Percentiles rank a stretch among this genome's conserved stretches.
These are phyloP conservation scores for Aspergillus thermomutatus DNA, from an alignment of 2,329 filamentous ascomycete species.

Conservation along the genomic window DNA sequence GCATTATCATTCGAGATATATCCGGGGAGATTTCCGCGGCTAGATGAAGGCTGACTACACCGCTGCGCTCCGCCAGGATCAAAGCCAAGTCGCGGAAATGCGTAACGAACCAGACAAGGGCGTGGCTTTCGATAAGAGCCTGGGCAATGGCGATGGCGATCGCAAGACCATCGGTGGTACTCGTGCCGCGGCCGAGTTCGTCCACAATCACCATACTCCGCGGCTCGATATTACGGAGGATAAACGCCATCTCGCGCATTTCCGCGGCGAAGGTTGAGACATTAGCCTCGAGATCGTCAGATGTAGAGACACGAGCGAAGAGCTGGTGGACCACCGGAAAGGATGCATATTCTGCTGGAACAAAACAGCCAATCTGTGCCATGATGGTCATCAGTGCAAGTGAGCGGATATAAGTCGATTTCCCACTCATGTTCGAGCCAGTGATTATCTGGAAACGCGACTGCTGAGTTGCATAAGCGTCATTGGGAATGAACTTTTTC, in stretches of 20 bases:
- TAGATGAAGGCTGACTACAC: slow-evolving; percentile 80
- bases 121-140: slow-evolving; percentile 73
- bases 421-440: slow-evolving; percentile 97
- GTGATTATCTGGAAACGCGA: slow-evolving; percentile 89
- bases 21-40: slow-evolving; percentile 61
- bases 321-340: slow-evolving; percentile 78
- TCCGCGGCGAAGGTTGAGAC: slow-evolving; percentile 91
- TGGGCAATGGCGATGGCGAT: slow-evolving; percentile 91
- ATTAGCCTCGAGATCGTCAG: slow-evolving; percentile 85
- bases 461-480: slow-evolving; percentile 78
- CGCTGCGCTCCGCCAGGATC: slow-evolving; percentile 69
- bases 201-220: slow-evolving; percentile 82
- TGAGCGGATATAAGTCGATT: slow-evolving; percentile 89
- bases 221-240: slow-evolving; percentile 75
- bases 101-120: slow-evolving; percentile 87
- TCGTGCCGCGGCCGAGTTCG: slow-evolving; percentile 87
- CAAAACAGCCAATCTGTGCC: slow-evolving; percentile 89
- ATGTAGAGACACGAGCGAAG: slow-evolving; percentile 81
- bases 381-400: slow-evolving; percentile 83
- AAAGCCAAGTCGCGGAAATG: slow-evolving; percentile 82
- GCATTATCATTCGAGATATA: slow-evolving; percentile 71
- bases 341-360: slow-evolving; percentile 79
- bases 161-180: slow-evolving; percentile 79
- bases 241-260: slow-evolving; percentile 95
- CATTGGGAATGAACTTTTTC: slow-evolving; percentile 77